A percentile compares a stretch with the other conserved stretches of the same genome.
Evolutionary conservation across 1,284 basidiomycete genomes (phyloP).

Genomic region (Ustilago nuda): DNA sequence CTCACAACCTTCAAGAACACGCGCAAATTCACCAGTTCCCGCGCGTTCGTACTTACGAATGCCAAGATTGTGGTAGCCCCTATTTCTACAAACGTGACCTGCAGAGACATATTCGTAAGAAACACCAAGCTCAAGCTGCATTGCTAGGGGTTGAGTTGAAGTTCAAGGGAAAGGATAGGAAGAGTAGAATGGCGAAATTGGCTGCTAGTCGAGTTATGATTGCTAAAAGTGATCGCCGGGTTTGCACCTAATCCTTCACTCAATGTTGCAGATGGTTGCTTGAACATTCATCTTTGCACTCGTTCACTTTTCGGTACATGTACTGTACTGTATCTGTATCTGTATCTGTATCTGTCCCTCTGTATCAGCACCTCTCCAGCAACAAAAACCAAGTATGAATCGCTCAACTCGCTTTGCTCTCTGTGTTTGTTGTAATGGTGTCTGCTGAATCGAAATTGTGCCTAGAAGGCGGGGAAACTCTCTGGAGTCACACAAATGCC

Average conservation of each 20-base stretch:
- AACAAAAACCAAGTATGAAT: too few species aligned
- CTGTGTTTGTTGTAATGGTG: too few species aligned
- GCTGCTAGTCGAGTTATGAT: not conserved
- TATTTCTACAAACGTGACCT: constrained; percentile 25
- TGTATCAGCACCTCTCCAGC: too few species aligned
- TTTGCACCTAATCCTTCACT: not conserved
- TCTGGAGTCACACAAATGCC: too few species aligned
- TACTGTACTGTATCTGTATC: too few species aligned
- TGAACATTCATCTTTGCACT: too few species aligned
- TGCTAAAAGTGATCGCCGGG: not conserved
- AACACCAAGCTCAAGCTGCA: constrained; percentile 1
- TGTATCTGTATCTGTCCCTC: too few species aligned
- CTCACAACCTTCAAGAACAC: constrained; percentile 33
- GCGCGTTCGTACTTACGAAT: constrained; percentile 7
- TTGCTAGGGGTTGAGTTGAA: not conserved
- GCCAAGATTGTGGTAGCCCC: not conserved
- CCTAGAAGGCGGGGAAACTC: too few species aligned
- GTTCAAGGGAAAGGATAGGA: not conserved
- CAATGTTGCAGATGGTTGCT: too few species aligned
- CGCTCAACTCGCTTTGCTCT: too few species aligned
- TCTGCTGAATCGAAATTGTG: too few species aligned
- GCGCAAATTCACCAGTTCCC: constrained; percentile 7
- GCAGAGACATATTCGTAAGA: constrained; percentile 13
- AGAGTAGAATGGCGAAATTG: not conserved
- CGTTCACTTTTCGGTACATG: too few species aligned